These are phyloP conservation scores for Stagonosporopsis cucurbitacearum DNA, from an alignment of 2,329 filamentous ascomycete species.

Conservation along the genomic window DNA sequence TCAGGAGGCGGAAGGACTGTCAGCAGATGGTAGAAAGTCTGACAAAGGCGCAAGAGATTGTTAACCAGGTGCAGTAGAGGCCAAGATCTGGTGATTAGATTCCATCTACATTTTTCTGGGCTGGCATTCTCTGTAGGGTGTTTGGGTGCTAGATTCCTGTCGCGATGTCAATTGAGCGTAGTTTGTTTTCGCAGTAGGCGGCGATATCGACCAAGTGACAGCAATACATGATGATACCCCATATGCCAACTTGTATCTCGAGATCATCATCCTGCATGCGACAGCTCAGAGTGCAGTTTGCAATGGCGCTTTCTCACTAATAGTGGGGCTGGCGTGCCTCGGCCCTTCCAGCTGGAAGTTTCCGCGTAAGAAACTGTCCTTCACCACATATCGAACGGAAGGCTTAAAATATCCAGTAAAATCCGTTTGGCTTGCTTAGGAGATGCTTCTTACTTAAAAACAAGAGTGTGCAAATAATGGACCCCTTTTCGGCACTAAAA, in stretches of 20 bases:
- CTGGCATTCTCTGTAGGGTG: conserved; percentile 32
- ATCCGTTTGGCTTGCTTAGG: neutral
- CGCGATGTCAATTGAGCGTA: conserved; percentile 19
- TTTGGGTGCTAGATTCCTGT: conserved; percentile 27
- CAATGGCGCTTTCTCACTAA: neutral
- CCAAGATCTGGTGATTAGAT: conserved; percentile 16
- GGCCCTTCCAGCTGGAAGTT: conserved; percentile 1
- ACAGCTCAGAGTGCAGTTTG: neutral
- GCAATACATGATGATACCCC: neutral
- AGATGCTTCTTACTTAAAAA: neutral
- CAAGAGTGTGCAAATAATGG: conserved; percentile 8
- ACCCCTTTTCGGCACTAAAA: neutral
- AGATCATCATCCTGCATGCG: neutral
- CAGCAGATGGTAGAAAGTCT: conserved; percentile 99
- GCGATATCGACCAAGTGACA: neutral
- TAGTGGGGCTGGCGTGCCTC: conserved; percentile 15
- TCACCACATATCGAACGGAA: neutral
- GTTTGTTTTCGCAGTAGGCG: conserved; percentile 12
- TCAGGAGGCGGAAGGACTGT: conserved; percentile 94
- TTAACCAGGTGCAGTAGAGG: conserved; percentile 69
- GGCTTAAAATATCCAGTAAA: neutral
- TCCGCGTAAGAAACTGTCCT: neutral
- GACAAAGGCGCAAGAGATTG: conserved; percentile 89
- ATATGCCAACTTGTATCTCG: neutral
- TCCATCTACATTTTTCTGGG: conserved; percentile 19